Percentiles rank a stretch among this genome's conserved stretches.
Evolutionary conservation across 176 grass and related monocot species (phyloP).

Genomic region (Oryza glaberrima): DNA sequence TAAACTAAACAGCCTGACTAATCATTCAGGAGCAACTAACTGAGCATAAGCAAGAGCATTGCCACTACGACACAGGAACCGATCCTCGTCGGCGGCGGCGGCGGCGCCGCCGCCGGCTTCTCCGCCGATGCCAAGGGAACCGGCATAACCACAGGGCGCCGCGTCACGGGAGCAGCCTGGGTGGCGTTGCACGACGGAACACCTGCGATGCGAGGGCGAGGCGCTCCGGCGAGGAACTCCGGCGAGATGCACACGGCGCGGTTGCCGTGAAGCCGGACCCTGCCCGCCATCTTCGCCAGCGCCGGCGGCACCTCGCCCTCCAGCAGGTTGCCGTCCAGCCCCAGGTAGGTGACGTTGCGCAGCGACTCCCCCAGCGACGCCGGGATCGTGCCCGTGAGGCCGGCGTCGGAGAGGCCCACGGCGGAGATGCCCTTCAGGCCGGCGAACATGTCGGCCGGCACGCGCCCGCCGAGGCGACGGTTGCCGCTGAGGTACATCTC

Average conservation of each 20-base stretch:
- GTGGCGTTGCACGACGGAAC: conserved; percentile 21
- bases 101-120: neutral
- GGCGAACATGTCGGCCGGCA: conserved; percentile 52
- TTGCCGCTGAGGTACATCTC: conserved; percentile 59
- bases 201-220: neutral
- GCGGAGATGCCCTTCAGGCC: conserved; percentile 36
- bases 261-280: conserved; percentile 54
- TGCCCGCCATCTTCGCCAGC: conserved; percentile 36
- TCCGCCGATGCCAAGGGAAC: neutral
- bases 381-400: conserved; percentile 45
- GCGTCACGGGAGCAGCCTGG: neutral
- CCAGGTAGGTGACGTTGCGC: conserved; percentile 35
- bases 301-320: conserved; percentile 46
- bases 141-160: neutral
- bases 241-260: conserved; percentile 42
- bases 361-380: conserved; percentile 40
- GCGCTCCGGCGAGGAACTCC: neutral
- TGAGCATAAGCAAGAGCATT: neutral
- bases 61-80: neutral
- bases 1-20: neutral
- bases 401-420: conserved; percentile 48
- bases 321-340: conserved; percentile 50
- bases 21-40: neutral
- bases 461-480: conserved; percentile 39
- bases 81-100: neutral